A percentile compares a stretch with the other conserved stretches of the same genome.
Conservation (phyloP, 495 filamentous ascomycete species). For the Aspergillus sclerotiicarbonarius region DNA sequence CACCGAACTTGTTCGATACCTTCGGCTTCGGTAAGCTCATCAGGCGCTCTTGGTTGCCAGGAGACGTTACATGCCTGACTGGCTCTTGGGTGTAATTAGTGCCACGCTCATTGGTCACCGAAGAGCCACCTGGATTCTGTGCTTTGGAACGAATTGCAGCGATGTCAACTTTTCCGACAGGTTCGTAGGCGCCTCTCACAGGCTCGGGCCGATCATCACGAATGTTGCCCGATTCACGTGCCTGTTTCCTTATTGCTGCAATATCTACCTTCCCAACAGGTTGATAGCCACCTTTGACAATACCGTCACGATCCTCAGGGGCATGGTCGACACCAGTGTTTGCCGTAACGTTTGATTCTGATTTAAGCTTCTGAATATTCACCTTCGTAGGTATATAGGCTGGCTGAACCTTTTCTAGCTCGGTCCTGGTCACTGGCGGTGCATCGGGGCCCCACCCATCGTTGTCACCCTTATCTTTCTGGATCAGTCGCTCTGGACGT, state of each 20-base stretch:
- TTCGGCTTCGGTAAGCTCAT: slow-evolving; percentile 92
- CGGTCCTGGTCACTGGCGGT: slow-evolving; percentile 76
- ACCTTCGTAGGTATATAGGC: slow-evolving; percentile 95
- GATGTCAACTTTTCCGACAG: slow-evolving; percentile 92
- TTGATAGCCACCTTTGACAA: slow-evolving; percentile 90
- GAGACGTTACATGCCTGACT: slow-evolving; percentile 54
- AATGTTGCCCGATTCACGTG: slow-evolving; percentile 56
- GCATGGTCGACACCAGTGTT: slow-evolving; percentile 36
- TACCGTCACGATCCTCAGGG: slow-evolving; percentile 48
- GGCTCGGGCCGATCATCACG: slow-evolving; percentile 74
- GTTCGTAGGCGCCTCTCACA: slow-evolving; percentile 90
- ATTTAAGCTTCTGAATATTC: slow-evolving; percentile 74
- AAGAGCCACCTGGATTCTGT: slow-evolving; percentile 56
- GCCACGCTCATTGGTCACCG: slow-evolving; percentile 40
- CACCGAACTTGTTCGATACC: slow-evolving; percentile 80
- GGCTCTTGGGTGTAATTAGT: slow-evolving; percentile 32
- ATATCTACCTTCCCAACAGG: slow-evolving; percentile 97
- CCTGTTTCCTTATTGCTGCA: slow-evolving; percentile 77
- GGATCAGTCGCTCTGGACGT: slow-evolving; percentile 40
- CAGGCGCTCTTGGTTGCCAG: slow-evolving; percentile 76
- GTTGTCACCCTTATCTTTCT: slow-evolving; percentile 53
- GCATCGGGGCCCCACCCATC: slow-evolving; percentile 98
- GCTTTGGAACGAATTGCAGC: slow-evolving; percentile 83
- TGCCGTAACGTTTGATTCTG: slow-evolving; percentile 63
- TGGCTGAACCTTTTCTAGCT: slow-evolving; percentile 88